These are phyloP conservation scores for Styphnolobium japonicum DNA, from an alignment of 306 rosid genomes.

Conservation along the genomic window DNA sequence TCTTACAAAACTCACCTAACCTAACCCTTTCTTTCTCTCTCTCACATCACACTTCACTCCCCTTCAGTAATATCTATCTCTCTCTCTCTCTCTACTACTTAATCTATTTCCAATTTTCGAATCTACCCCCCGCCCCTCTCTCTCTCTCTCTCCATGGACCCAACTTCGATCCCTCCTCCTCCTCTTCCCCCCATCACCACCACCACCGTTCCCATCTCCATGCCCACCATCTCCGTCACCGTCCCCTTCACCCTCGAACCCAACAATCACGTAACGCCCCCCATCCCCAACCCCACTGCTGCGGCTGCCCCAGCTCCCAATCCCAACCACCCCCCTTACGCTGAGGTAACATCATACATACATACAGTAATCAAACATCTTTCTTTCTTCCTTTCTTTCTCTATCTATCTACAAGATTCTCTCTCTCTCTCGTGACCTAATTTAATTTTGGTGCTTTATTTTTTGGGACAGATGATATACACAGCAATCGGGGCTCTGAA, in stretches of 20 bases:
- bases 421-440: not conserved
- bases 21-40: not conserved
- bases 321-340: conserved; percentile 50
- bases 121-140: not conserved
- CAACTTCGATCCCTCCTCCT: conserved; percentile 17
- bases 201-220: not conserved
- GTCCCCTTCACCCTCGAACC: conserved; percentile 9
- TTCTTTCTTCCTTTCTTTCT: not conserved
- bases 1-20: too few species aligned
- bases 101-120: not conserved
- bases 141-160: conserved; percentile 42
- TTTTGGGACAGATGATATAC: conserved; percentile 55
- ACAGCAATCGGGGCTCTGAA: conserved; percentile 56
- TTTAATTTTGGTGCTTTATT: not conserved
- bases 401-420: not conserved
- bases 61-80: not conserved
- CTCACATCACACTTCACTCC: not conserved
- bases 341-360: conserved; percentile 46
- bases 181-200: not conserved
- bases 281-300: not conserved
- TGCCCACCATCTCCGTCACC: not conserved
- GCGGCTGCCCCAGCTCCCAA: not conserved
- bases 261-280: not conserved
- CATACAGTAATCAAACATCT: too few species aligned
- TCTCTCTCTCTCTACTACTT: not conserved